A percentile compares a stretch with the other conserved stretches of the same genome.
phyloP scores from a whole-genome alignment of 352 stramenopile species.

The Phytophthora cactorum region DNA sequence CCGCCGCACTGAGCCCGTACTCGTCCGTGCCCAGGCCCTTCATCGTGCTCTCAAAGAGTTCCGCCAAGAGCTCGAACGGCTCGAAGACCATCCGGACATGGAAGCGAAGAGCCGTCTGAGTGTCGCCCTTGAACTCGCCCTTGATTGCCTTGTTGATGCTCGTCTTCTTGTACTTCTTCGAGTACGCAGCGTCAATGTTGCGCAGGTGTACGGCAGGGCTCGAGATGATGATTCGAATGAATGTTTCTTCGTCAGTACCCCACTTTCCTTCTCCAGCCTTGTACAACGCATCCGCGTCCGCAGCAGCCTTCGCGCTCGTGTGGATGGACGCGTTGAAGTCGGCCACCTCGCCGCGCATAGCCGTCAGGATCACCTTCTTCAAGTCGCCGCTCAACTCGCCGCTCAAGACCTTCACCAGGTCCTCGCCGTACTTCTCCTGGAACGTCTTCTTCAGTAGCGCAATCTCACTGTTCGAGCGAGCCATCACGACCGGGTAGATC shows the following conservation, averaged over 20 bases:
- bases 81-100: not conserved
- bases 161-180: not conserved
- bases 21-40: not conserved
- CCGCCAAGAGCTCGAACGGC: not conserved
- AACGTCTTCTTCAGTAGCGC: too few species aligned
- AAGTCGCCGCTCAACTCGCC: too few species aligned
- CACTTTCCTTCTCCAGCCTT: conserved; percentile 69
- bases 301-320: too few species aligned
- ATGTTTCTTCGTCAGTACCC: conserved; percentile 64
- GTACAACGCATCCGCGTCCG: conserved; percentile 65
- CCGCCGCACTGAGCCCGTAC: not conserved
- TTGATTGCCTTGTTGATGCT: not conserved
- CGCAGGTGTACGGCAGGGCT: conserved; percentile 39
- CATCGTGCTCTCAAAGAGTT: not conserved
- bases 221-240: conserved; percentile 52
- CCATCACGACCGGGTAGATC: too few species aligned
- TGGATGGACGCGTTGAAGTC: too few species aligned
- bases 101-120: not conserved
- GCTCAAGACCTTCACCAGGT: too few species aligned
- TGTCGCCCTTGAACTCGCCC: not conserved
- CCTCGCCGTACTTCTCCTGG: too few species aligned
- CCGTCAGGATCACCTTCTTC: too few species aligned
- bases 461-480: too few species aligned
- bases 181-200: not conserved
- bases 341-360: too few species aligned